A percentile compares a stretch with the other conserved stretches of the same genome.
These are phyloP conservation scores for Krasilnikovozyma curviuscula DNA, from an alignment of 768 basidiomycete genomes.

Conservation along the genomic window DNA sequence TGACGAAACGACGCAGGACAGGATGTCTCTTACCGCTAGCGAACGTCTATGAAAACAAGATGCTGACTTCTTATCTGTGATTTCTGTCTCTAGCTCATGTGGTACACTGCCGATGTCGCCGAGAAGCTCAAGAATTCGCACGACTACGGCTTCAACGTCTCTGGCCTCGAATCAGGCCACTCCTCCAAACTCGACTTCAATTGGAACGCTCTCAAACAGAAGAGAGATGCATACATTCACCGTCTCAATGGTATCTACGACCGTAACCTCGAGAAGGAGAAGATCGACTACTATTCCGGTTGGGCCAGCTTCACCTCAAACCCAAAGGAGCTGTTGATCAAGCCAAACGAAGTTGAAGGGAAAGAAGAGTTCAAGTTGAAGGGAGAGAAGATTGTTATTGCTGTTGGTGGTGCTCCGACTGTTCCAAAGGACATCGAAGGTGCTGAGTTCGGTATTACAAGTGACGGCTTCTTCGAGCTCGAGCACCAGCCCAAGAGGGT, in stretches of 20 bases:
- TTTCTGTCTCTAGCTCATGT: conserved; percentile 56
- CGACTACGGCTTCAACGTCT: conserved; percentile 34
- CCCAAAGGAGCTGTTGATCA: no score
- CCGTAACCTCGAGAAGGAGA: conserved; percentile 64
- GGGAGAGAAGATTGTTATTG: conserved; percentile 60
- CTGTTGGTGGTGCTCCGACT: conserved; percentile 69
- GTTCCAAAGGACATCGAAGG: conserved; percentile 76
- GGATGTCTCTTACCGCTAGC: background rate
- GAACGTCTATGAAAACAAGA: no score
- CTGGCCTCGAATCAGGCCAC: conserved; percentile 27
- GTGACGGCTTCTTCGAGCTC: conserved; percentile 91
- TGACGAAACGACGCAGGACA: background rate
- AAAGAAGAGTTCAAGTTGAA: conserved; percentile 49
- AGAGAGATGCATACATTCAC: conserved; percentile 87
- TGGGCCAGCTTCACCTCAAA: conserved; percentile 50
- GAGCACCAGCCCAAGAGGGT: conserved; percentile 79
- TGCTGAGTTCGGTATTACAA: conserved; percentile 63
- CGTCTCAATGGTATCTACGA: conserved; percentile 81
- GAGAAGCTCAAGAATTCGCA: conserved; percentile 64
- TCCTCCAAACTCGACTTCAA: conserved; percentile 42
- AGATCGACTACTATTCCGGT: conserved; percentile 71
- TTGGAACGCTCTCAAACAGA: conserved; percentile 79
- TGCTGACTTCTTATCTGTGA: background rate
- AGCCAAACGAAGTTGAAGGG: conserved; percentile 56
- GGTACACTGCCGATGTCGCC: conserved; percentile 45